Conservation (phyloP, 495 filamentous ascomycete species). For the Aspergillus nidulans region DNA sequence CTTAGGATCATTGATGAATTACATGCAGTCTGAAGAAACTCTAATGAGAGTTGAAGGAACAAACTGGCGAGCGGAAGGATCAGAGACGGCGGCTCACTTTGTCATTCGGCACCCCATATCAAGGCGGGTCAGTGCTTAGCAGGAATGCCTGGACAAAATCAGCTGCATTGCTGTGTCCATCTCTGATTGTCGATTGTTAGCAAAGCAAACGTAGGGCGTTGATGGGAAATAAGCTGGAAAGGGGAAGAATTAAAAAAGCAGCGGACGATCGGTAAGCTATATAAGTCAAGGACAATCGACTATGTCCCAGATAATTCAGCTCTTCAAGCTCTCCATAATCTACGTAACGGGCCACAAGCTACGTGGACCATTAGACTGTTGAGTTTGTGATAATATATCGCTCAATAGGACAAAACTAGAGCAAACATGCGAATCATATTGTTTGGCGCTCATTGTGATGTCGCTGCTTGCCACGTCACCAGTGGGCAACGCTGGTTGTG, state of each 20-base stretch:
- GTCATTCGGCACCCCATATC: not conserved
- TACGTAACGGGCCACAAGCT: slow-evolving; percentile 16
- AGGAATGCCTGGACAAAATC: too few relatives aligned
- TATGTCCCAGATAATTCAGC: slow-evolving; percentile 6
- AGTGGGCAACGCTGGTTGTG: slow-evolving; percentile 24
- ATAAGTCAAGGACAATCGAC: not conserved
- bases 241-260: not conserved
- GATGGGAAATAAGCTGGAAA: not conserved
- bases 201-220: not conserved
- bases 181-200: not conserved
- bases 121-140: not conserved
- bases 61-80: not conserved
- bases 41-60: not conserved
- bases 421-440: slow-evolving; percentile 20
- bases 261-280: not conserved
- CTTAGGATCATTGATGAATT: not conserved
- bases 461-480: slow-evolving; percentile 40
- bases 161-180: not conserved
- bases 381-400: slow-evolving; percentile 16
- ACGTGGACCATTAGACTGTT: slow-evolving; percentile 33
- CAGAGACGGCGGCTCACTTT: not conserved
- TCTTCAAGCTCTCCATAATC: not conserved
- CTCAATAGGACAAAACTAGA: slow-evolving; percentile 13
- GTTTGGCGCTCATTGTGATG: slow-evolving; percentile 22
- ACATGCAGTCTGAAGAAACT: slow-evolving; percentile 4